These are phyloP conservation scores for Iris macrosiphon DNA, from an alignment of 106 monocot genomes.

Conservation along the genomic window DNA sequence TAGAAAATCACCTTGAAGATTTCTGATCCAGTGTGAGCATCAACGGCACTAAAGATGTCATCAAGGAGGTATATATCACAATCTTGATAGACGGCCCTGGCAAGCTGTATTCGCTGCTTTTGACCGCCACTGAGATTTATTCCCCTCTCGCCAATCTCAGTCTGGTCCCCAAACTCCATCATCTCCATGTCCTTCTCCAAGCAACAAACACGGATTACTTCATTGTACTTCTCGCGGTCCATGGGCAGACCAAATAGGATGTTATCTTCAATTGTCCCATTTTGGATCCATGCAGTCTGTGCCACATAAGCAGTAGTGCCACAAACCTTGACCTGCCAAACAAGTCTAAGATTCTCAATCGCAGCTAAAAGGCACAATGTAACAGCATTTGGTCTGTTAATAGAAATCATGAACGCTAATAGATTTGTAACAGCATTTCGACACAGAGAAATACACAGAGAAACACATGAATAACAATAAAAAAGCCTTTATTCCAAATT, in stretches of 20 bases:
- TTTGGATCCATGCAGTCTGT: slow-evolving; percentile 97
- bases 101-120: slow-evolving; percentile 95
- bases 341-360: too few relatives aligned
- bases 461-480: too few relatives aligned
- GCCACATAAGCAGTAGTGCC: slow-evolving; percentile 90
- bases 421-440: too few relatives aligned
- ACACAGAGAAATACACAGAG: too few relatives aligned
- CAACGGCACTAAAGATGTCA: slow-evolving; percentile 98
- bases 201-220: slow-evolving; percentile 68
- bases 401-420: too few relatives aligned
- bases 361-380: too few relatives aligned
- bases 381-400: too few relatives aligned
- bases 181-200: slow-evolving; percentile 90
- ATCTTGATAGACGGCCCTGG: slow-evolving; percentile 93
- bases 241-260: slow-evolving; percentile 76
- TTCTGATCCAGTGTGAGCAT: slow-evolving; percentile 93
- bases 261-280: slow-evolving; percentile 84
- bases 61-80: slow-evolving; percentile 91
- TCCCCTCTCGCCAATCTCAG: slow-evolving; percentile 96
- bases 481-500: too few relatives aligned
- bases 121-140: slow-evolving; percentile 99
- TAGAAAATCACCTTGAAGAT: slow-evolving; percentile 66
- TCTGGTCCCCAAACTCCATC: slow-evolving; percentile 99
- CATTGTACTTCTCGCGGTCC: slow-evolving; percentile 45
- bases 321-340: slow-evolving; percentile 67